A percentile compares a stretch with the other conserved stretches of the same genome.
Evolutionary conservation across 805 yeast species (phyloP).

Genomic region (Naumovozyma baii): DNA sequence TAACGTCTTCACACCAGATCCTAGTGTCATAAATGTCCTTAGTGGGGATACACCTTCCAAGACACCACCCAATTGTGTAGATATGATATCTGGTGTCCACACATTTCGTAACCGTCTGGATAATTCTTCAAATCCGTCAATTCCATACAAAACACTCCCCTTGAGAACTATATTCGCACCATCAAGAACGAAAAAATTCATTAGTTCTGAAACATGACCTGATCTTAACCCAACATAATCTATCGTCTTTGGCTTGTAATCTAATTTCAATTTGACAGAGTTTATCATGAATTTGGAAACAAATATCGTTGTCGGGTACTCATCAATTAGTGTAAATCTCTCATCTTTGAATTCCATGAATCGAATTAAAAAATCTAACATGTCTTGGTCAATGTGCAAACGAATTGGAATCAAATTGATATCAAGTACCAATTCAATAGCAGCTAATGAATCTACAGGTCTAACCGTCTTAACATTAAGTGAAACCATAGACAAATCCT

Average conservation of each 20-base stretch:
- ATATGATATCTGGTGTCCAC: slow-evolving; percentile 83
- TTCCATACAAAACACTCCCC: slow-evolving; percentile 58
- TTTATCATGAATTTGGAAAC: slow-evolving; percentile 59
- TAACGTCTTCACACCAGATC: slow-evolving; percentile 67
- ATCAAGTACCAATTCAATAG: slow-evolving; percentile 53
- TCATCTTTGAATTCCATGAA: slow-evolving; percentile 73
- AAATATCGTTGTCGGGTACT: slow-evolving; percentile 53
- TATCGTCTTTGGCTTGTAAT: slow-evolving; percentile 84
- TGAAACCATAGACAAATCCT: slow-evolving; percentile 45
- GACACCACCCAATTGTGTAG: slow-evolving; percentile 72
- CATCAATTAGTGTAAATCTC: slow-evolving; percentile 51
- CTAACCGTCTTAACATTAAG: slow-evolving; percentile 47
- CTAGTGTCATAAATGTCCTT: slow-evolving; percentile 63
- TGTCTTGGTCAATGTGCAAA: slow-evolving; percentile 86
- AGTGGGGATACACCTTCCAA: slow-evolving; percentile 80
- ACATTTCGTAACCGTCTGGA: slow-evolving; percentile 46
- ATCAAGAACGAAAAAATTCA: slow-evolving; percentile 81
- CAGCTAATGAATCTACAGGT: slow-evolving; percentile 55
- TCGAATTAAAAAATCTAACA: slow-evolving; percentile 71
- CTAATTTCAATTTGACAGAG: slow-evolving; percentile 55
- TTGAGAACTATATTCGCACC: slow-evolving; percentile 67
- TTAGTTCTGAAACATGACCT: slow-evolving; percentile 73
- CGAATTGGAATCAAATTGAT: slow-evolving; percentile 60
- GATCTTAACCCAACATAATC: slow-evolving; percentile 79
- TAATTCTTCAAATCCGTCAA: slow-evolving; percentile 61